Evolutionary conservation across 768 basidiomycete genomes (phyloP).

Genomic region (Hygrophorus russula): DNA sequence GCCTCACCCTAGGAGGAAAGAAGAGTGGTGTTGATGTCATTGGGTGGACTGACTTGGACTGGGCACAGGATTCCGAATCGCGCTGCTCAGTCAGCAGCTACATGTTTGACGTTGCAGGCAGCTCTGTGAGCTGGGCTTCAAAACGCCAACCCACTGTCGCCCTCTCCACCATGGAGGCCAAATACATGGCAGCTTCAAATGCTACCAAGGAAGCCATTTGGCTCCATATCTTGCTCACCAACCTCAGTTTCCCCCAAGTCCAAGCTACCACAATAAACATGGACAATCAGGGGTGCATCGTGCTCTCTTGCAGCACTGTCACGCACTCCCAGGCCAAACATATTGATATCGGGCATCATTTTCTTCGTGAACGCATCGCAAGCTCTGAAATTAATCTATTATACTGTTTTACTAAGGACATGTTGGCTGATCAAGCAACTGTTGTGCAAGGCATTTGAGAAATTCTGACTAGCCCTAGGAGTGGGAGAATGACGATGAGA

Average conservation of each 20-base stretch:
- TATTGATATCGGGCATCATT: conserved; percentile 6
- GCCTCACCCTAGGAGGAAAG: conserved; percentile 9
- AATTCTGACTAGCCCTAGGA: no score
- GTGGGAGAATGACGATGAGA: no score
- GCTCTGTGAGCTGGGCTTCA: conserved; percentile 20
- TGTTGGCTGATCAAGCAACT: no score
- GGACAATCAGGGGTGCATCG: conserved; percentile 1
- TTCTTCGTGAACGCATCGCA: conserved; percentile 3
- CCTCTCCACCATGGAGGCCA: conserved; percentile 20
- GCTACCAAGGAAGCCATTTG: conserved; percentile 14
- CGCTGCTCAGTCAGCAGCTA: conserved; percentile 18
- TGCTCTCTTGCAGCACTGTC: background rate
- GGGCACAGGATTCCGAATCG: conserved; percentile 12
- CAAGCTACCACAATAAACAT: background rate
- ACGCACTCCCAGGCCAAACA: conserved; percentile 2
- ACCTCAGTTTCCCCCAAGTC: conserved; percentile 5
- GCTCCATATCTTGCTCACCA: conserved; percentile 9
- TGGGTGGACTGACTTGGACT: conserved; percentile 15
- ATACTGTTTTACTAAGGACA: no score
- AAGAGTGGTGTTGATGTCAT: conserved; percentile 1
- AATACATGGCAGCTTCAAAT: conserved; percentile 19
- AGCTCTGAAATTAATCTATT: background rate
- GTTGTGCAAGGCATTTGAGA: no score
- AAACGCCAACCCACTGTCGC: conserved; percentile 21
- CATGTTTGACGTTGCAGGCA: conserved; percentile 15